Base-by-base conservation (phyloP, 2,329 filamentous ascomycete species). In the Thielaviopsis musarum region DNA sequence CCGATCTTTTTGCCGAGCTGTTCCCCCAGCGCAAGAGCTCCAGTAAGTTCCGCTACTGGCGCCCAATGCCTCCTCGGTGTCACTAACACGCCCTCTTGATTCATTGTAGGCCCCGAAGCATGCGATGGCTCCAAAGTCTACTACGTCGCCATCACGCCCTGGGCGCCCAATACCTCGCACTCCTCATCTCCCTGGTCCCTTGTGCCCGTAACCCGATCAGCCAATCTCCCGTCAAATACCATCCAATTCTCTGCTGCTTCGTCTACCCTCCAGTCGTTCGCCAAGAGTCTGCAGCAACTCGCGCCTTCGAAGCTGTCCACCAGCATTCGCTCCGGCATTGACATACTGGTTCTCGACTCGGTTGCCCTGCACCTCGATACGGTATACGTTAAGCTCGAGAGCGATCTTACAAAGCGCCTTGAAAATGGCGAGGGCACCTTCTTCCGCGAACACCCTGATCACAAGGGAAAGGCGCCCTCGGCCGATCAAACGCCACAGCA, bases 371-470 rank as follows among this genome's bases (percentile, higher is more conserved):
- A 84, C 1, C 74, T 97, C 26, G 88, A 96, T 62, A 88, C 87
- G 0, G 80, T 97, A 17, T 95, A 89, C 68, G 88, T 97, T 61
- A 89, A 81, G 56, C 76, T 96, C 6, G 90, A 96, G 67, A 85
- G 83, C 55, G 85, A 93, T 60, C 78, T 91, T 6, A 80, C 93
- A 49, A 83, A 83, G 64, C 84, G 87, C 66, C 74, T 95, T 52
- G 88, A 95, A 67, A 84, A 90, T 68, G 84, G 90, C 54, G 87
- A 95, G 68, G 86, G 81, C 56, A 89, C 82, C 54, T 95, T 95
- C 69, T 89, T 86, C 64, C 81, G 82, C 64, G 78, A 83, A 17
- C 79, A 82, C 64, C 75, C 78, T 6, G 59, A 60, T 17, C 57
- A 54, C 13, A 61, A 61, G 9, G 49, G n/a, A 19, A 49, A 26